phyloP scores from a whole-genome alignment of 495 filamentous ascomycete species.

The Penicillium egyptiacum region DNA sequence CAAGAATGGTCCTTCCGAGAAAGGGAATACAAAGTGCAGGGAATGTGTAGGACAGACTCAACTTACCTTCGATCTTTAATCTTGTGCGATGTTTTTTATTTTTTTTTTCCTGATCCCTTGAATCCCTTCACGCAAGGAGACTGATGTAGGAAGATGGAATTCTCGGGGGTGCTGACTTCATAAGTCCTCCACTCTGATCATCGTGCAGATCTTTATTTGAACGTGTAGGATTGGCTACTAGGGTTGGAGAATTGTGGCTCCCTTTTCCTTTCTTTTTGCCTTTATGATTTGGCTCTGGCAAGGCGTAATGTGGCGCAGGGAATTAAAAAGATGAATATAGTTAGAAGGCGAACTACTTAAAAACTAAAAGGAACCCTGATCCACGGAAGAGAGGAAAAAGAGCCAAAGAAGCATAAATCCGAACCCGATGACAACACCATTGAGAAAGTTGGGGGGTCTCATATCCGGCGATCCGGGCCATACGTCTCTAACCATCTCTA shows the following conservation, averaged over 20 bases:
- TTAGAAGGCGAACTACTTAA: neutral
- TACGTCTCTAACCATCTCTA: neutral
- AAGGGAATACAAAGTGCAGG: slow-evolving; percentile 10
- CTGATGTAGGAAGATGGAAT: slow-evolving; percentile 25
- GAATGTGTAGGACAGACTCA: slow-evolving; percentile 8
- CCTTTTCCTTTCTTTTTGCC: neutral
- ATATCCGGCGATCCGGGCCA: slow-evolving; percentile 33
- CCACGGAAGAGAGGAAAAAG: neutral
- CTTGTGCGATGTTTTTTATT: slow-evolving; percentile 2
- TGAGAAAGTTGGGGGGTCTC: slow-evolving; percentile 8
- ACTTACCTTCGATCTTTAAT: slow-evolving; percentile 8
- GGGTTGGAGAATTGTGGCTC: slow-evolving; percentile 13
- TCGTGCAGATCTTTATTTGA: slow-evolving; percentile 24
- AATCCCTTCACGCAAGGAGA: slow-evolving; percentile 27
- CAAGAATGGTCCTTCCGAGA: slow-evolving; percentile 6
- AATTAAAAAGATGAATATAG: neutral
- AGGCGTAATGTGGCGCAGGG: neutral
- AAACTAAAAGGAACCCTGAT: neutral
- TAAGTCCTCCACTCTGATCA: slow-evolving; percentile 29
- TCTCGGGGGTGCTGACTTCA: slow-evolving; percentile 31
- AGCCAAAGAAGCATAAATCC: too few species aligned
- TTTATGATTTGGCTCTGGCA: neutral
- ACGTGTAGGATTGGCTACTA: slow-evolving; percentile 20
- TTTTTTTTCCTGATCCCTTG: slow-evolving; percentile 14
- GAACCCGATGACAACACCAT: slow-evolving; percentile 33